Evolutionary conservation across 2,329 filamentous ascomycete species (phyloP), one percentile per base, ranked within the genome.

Genomic region (Pseudogymnoascus sp.): DNA sequence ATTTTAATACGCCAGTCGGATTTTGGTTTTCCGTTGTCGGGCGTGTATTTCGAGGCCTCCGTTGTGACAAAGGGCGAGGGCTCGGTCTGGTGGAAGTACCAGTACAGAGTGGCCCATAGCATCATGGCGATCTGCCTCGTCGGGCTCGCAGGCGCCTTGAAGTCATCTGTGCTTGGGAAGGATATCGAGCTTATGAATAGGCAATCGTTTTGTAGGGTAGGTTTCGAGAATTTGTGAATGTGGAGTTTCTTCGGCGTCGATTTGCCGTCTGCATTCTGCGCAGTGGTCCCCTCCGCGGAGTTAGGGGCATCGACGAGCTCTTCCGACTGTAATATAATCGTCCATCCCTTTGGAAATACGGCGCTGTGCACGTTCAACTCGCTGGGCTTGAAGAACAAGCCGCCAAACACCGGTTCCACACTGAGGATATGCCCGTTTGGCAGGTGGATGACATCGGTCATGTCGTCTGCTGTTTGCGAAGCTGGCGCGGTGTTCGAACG

Each of bases 51-150:
- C 1, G 87, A 89, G 0, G 83, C 79, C 4, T 84, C 78, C 5
- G 84, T 90, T 16, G 81, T 80, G 36, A 95, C 72, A 60, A 84
- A 82, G 0, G 83, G 80, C 21, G 82, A 79, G 0, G 93, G 93
- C 69, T 88, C 83, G 0, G 86, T 83, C 74, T 96, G 91, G 77
- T 97, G 93, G 70, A 97, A 97, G 79, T 97, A 97, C 93, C 93
- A 97, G 79, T 91, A 96, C 43, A 97, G 79, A 1, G 91, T 93
- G 36, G 92, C 86, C 90, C 91, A 97, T 5, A 97, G 82, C 89
- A 97, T 96, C 90, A 97, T 92, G 68, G 93, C 93, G 65, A 96
- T 90, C 77, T 96, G 90, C 49, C 93, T 82, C 0, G 91, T 95
- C 0, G 91, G 91, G 66, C 91, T 96, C 12, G 82, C 86, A 1